Percentiles rank a stretch among this genome's conserved stretches.
phyloP scores from a whole-genome alignment of 495 filamentous ascomycete genomes.

The Penicillium angulare region DNA sequence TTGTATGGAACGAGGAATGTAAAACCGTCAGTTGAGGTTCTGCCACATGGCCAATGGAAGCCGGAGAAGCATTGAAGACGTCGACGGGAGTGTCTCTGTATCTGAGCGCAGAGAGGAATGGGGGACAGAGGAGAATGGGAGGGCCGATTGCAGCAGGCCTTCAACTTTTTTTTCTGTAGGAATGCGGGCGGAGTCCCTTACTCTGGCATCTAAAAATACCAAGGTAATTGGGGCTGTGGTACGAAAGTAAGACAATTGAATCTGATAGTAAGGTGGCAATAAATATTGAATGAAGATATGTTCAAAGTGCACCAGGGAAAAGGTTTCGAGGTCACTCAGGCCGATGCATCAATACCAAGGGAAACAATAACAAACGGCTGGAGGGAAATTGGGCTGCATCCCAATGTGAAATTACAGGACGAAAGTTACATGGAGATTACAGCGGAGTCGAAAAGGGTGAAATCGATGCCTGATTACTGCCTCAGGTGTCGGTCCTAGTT shows the following conservation, averaged over 20 bases:
- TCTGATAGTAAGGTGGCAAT: background rate
- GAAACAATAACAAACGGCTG: background rate
- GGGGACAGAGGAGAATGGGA: constrained; percentile 11
- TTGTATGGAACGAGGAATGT: constrained; percentile 14
- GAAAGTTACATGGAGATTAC: constrained; percentile 3
- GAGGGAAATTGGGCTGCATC: background rate
- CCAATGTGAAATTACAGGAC: background rate
- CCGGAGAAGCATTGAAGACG: constrained; percentile 22
- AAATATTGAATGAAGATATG: background rate
- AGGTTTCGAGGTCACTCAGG: background rate
- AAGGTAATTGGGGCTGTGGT: constrained; percentile 12
- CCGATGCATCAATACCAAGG: background rate
- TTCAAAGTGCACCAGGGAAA: background rate
- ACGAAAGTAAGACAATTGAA: constrained; percentile 3
- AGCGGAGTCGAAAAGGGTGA: background rate
- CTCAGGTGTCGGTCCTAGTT: background rate
- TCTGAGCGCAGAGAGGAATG: constrained; percentile 21
- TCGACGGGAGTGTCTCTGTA: constrained; percentile 3
- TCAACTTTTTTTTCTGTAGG: constrained; percentile 16
- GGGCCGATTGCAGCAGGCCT: constrained; percentile 16
- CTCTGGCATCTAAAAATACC: constrained; percentile 31
- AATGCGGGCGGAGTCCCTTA: constrained; percentile 27
- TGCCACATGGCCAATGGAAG: constrained; percentile 27
- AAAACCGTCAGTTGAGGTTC: constrained; percentile 25
- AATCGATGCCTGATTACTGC: background rate